These are phyloP conservation scores for Carallia brachiata DNA, from an alignment of 345 rosid species.

Conservation along the genomic window DNA sequence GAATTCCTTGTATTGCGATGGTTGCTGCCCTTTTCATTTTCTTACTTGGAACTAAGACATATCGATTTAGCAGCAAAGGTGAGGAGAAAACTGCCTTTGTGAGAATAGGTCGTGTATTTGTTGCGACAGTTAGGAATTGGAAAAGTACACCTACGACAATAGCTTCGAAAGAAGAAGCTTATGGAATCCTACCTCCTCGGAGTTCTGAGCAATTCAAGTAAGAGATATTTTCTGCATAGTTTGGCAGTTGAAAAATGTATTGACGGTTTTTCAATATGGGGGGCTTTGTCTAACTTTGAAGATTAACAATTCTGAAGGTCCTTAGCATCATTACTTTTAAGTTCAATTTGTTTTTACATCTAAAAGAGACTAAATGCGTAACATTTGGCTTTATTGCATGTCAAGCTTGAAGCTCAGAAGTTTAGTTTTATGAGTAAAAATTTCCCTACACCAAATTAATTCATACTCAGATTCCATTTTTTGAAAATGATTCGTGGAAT, in stretches of 20 bases:
- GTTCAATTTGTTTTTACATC: no score
- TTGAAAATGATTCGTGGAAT: no score
- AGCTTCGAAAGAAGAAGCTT: conserved; percentile 2
- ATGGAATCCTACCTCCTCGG: not conserved
- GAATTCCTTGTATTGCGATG: conserved; percentile 15
- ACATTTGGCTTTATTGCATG: no score
- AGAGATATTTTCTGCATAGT: not conserved
- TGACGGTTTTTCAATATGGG: not conserved
- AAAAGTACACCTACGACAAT: not conserved
- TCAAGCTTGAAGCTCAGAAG: no score
- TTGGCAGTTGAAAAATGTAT: not conserved
- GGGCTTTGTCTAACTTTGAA: not conserved
- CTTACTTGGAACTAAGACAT: conserved; percentile 17
- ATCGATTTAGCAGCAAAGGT: conserved; percentile 3
- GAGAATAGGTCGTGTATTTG: conserved; percentile 1
- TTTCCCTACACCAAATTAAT: no score
- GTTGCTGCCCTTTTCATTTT: not conserved
- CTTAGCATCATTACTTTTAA: no score
- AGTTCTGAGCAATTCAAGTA: conserved; percentile 14
- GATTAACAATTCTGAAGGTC: no score
- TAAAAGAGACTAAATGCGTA: no score
- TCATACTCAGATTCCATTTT: no score
- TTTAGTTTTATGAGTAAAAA: no score
- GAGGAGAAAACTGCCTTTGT: conserved; percentile 8
- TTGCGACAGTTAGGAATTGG: conserved; percentile 4